These are phyloP conservation scores for Phylloboletellus chloephorus DNA, from an alignment of 1,284 basidiomycete genomes.

Conservation along the genomic window DNA sequence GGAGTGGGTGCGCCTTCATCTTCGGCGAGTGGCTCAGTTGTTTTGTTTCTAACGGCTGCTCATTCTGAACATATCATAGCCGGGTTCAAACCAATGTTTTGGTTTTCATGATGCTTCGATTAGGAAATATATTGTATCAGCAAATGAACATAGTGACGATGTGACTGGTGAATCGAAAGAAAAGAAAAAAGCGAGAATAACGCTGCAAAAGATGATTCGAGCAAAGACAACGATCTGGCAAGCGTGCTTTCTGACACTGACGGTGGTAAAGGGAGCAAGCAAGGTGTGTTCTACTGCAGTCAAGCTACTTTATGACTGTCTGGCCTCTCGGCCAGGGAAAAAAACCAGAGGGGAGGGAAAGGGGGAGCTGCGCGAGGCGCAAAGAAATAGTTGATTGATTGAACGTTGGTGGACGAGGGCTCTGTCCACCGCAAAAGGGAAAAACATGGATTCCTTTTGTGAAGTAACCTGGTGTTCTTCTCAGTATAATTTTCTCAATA, in stretches of 20 bases:
- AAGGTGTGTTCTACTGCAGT: constrained; percentile 13
- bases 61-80: constrained; percentile 26
- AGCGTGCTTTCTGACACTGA: constrained; percentile 19
- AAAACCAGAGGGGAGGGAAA: background rate
- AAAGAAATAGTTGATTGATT: background rate
- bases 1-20: constrained; percentile 32
- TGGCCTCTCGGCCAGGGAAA: constrained; percentile 16
- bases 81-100: background rate
- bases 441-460: background rate
- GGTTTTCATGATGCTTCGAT: constrained; percentile 13
- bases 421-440: constrained; percentile 2
- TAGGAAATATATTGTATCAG: constrained; percentile 27
- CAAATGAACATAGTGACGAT: constrained; percentile 24
- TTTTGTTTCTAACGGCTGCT: constrained; percentile 29
- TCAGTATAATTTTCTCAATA: constrained; percentile 7
- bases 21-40: constrained; percentile 23
- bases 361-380: background rate
- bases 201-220: constrained; percentile 23
- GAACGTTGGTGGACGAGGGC: constrained; percentile 1
- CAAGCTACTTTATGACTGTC: background rate
- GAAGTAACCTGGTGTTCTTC: constrained; percentile 24
- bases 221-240: constrained; percentile 23
- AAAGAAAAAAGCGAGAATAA: constrained; percentile 28
- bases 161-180: constrained; percentile 20
- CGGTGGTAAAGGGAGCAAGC: background rate